These are phyloP conservation scores for Volvox reticuliferus DNA, from an alignment of 139 green algal genomes.

Conservation along the genomic window DNA sequence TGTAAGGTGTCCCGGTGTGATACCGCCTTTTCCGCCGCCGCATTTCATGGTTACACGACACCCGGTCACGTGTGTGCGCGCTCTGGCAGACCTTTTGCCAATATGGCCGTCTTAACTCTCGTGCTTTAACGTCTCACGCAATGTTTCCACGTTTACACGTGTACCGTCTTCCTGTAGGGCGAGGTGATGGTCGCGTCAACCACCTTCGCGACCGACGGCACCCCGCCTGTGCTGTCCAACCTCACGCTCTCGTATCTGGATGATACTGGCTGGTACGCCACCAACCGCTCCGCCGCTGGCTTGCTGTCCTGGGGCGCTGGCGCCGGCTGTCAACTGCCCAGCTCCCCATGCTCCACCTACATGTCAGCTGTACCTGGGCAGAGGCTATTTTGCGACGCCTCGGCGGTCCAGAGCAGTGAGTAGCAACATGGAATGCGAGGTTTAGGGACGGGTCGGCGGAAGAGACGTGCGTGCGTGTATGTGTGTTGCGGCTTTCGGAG, in stretches of 20 bases:
- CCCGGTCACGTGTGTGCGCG: too few relatives aligned
- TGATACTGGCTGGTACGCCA: conserved; percentile 28
- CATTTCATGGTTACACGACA: too few relatives aligned
- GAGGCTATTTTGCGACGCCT: conserved; percentile 33
- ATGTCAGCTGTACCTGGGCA: conserved; percentile 19
- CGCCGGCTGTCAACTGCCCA: conserved; percentile 55
- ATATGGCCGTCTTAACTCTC: too few relatives aligned
- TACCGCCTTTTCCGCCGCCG: too few relatives aligned
- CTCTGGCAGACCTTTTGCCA: too few relatives aligned
- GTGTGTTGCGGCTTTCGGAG: too few relatives aligned
- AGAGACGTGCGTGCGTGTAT: too few relatives aligned
- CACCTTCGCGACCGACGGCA: conserved; percentile 53
- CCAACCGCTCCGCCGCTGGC: conserved; percentile 48
- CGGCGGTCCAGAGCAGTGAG: not conserved
- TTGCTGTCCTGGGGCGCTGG: conserved; percentile 56
- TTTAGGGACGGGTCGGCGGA: too few relatives aligned
- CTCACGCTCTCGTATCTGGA: conserved; percentile 70
- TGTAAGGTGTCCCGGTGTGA: too few relatives aligned
- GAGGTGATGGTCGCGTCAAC: conserved; percentile 75
- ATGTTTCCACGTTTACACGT: too few relatives aligned
- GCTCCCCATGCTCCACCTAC: not conserved
- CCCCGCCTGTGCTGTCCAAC: conserved; percentile 56
- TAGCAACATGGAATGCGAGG: too few relatives aligned
- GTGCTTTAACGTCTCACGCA: too few relatives aligned
- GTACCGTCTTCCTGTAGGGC: conserved; percentile 52